Percentiles rank a stretch among this genome's conserved stretches.
phyloP scores from a whole-genome alignment of 106 monocot species.

The Platanthera guangdongensis region DNA sequence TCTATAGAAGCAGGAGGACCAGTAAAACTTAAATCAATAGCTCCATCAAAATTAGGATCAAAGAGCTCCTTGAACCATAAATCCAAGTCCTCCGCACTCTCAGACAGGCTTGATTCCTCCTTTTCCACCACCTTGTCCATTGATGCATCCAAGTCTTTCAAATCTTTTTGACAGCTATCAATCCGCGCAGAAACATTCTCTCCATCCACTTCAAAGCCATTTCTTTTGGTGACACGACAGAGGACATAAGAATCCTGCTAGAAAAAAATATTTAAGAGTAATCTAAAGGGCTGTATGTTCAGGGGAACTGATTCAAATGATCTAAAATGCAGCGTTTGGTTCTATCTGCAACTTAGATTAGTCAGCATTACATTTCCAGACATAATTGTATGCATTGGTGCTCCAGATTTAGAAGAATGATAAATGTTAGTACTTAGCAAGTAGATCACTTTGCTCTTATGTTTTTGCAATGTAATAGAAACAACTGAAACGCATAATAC shows the following conservation, averaged over 20 bases:
- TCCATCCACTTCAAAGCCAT: conserved; percentile 25
- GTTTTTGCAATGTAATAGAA: no score
- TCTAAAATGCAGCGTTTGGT: neutral
- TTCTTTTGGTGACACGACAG: conserved; percentile 80
- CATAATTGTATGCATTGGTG: neutral
- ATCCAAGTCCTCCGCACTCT: conserved; percentile 24
- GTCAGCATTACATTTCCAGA: neutral
- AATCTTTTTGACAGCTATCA: conserved; percentile 8
- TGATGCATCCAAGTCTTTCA: neutral
- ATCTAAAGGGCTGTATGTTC: neutral
- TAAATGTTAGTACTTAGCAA: neutral
- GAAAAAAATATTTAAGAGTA: neutral
- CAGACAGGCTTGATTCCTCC: conserved; percentile 17
- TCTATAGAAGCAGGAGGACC: conserved; percentile 11
- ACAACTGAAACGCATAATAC: no score
- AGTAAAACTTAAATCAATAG: conserved; percentile 27
- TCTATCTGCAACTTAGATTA: neutral
- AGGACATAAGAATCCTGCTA: conserved; percentile 68
- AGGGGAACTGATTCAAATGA: neutral
- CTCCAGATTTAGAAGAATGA: neutral
- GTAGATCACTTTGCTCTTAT: no score
- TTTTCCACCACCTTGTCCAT: neutral
- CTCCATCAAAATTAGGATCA: conserved; percentile 32
- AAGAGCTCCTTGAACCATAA: conserved; percentile 45
- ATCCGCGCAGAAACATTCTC: conserved; percentile 5